Evolutionary conservation across 2,329 filamentous ascomycete species (phyloP), one percentile per base, ranked within the genome.

Genomic region (Sporothrix globosa): DNA sequence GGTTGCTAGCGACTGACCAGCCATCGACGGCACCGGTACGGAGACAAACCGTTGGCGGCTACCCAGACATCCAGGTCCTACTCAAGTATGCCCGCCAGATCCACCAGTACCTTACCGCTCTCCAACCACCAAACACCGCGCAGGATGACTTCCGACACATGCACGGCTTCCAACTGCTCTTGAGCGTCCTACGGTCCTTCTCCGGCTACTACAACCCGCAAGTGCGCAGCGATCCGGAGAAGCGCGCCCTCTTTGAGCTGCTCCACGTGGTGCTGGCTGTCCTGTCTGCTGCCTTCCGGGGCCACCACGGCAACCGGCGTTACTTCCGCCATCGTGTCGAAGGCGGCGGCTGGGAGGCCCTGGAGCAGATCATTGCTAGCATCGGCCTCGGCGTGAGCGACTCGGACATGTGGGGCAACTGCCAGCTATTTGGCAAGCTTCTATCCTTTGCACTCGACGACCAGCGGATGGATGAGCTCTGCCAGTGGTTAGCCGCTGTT

Each of bases 101-200:
- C 72, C 87, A 89, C 76, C 91, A 92, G 71, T 82, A 87, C 73
- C 79, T 89, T 39, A 82, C 85, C 54, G 83, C 85, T 11, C 76
- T 80, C 39, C 76, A 81, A 52, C 79, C 83, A 19, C 82, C 84
- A 2, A 81, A 82, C 72, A 79, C 83, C 3, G 82, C 83, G 5
- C 92, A 93, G 81, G 92, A 97, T 81, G 90, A 92, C 75, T 97
- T 97, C 78, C 88, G 94, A 74, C 88, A 92, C 77, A 85, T 93
- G 34, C 84, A 87, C 70, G 94, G 94, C 76, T 97, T 97, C 79
- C 88, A 92, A 75, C 85, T 86, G 56, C 81, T 97, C 27, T 83
- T 97, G 68, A 83, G 88, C 54, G 85, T 92, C 34, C 82, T 96
- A 27, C 86, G 89, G 71, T 85, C 87, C 69, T 88, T 93, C 73